Conservation (phyloP, 2,329 filamentous ascomycete species). For the Diaporthe sp. region DNA sequence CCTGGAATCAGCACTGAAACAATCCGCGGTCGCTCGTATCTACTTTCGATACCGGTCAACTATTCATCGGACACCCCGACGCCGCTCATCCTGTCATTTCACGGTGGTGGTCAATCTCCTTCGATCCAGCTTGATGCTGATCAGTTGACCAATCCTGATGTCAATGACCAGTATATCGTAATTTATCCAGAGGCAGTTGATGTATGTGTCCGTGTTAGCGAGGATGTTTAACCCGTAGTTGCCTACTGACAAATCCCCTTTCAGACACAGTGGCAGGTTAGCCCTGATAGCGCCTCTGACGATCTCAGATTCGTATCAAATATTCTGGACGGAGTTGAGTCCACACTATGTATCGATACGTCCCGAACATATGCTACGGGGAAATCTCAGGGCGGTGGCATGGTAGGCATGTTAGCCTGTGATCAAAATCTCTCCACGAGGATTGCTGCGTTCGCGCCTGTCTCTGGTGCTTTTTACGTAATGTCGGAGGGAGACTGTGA, state of each 20-base stretch:
- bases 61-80: conserved; percentile 4
- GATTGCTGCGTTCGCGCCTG: conserved; percentile 1
- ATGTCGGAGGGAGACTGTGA: background rate
- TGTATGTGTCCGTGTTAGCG: background rate
- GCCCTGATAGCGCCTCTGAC: conserved; percentile 2
- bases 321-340: background rate
- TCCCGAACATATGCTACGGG: background rate
- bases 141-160: background rate
- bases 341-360: background rate
- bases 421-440: background rate
- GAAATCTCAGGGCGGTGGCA: background rate
- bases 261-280: conserved; percentile 8
- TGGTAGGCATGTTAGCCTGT: background rate
- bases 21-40: conserved; percentile 3
- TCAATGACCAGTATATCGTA: background rate
- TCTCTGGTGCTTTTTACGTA: conserved; percentile 1
- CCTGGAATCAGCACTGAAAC: background rate
- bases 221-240: background rate
- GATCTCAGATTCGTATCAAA: background rate
- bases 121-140: conserved; percentile 1
- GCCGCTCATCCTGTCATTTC: conserved; percentile 10
- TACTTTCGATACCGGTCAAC: background rate
- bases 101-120: conserved; percentile 15
- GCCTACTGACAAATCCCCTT: background rate
- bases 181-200: conserved; percentile 8